Evolutionary conservation across 2,329 filamentous ascomycete species (phyloP).

Genomic region (Botryotinia narcissicola): DNA sequence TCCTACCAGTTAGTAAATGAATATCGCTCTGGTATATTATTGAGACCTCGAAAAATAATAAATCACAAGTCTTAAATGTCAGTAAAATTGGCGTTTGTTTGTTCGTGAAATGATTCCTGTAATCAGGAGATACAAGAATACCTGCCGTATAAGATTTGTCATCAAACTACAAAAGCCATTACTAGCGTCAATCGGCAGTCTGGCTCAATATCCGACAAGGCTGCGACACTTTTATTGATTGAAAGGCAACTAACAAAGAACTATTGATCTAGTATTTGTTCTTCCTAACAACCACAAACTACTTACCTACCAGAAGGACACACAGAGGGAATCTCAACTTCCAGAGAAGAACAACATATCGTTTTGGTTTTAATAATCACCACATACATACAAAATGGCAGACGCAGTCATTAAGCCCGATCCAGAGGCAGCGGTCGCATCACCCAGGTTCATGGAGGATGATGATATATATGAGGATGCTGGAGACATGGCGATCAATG

Average conservation of each 20-base stretch:
- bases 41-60: background rate
- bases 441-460: constrained; percentile 49
- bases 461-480: constrained; percentile 71
- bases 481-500: constrained; percentile 59
- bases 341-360: background rate
- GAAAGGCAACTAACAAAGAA: constrained; percentile 3
- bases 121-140: background rate
- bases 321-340: background rate
- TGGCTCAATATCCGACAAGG: constrained; percentile 13
- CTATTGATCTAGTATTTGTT: constrained; percentile 5
- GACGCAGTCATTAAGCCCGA: constrained; percentile 49
- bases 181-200: constrained; percentile 3
- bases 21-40: background rate
- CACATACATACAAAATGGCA: constrained; percentile 31
- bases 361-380: background rate
- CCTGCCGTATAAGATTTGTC: background rate
- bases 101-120: background rate
- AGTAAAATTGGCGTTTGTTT: background rate
- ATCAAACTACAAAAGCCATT: background rate
- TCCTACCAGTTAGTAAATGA: constrained; percentile 30
- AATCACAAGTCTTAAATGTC: background rate
- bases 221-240: constrained; percentile 5
- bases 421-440: constrained; percentile 44
- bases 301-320: background rate
- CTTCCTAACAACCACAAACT: background rate